Evolutionary conservation across 2,329 filamentous ascomycete genomes (phyloP).

Genomic region (Podosphaera xanthii): DNA sequence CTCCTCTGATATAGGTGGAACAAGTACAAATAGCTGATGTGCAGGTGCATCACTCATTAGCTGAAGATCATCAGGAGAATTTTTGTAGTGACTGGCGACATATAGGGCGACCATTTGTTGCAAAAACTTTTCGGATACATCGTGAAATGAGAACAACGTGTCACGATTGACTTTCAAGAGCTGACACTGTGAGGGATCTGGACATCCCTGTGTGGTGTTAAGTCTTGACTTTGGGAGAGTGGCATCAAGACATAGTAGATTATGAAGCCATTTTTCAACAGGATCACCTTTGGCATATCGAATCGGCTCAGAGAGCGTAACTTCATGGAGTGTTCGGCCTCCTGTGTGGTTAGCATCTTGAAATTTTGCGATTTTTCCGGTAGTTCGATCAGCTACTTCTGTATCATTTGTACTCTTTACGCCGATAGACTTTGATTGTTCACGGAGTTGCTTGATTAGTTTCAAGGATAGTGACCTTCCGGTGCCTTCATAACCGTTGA

Average conservation of each 20-base stretch:
- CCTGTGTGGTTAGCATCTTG: slow-evolving; percentile 33
- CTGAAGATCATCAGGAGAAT: slow-evolving; percentile 92
- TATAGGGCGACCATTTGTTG: slow-evolving; percentile 98
- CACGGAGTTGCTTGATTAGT: slow-evolving; percentile 85
- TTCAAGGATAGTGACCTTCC: slow-evolving; percentile 87
- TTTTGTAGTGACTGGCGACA: slow-evolving; percentile 94
- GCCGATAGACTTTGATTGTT: slow-evolving; percentile 54
- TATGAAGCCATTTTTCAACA: slow-evolving; percentile 94
- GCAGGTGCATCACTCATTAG: slow-evolving; percentile 95
- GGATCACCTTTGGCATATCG: slow-evolving; percentile 76
- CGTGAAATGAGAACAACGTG: slow-evolving; percentile 93
- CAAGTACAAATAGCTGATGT: slow-evolving; percentile 86
- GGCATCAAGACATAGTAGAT: slow-evolving; percentile 76
- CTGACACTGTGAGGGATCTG: slow-evolving; percentile 78
- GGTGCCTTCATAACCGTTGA: slow-evolving; percentile 96
- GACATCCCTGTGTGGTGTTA: slow-evolving; percentile 35
- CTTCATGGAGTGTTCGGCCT: slow-evolving; percentile 70
- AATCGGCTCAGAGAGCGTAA: slow-evolving; percentile 82
- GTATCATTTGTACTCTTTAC: slow-evolving; percentile 30
- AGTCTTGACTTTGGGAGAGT: slow-evolving; percentile 40
- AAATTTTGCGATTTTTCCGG: slow-evolving; percentile 47
- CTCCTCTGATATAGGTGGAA: slow-evolving; percentile 60
- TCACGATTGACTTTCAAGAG: slow-evolving; percentile 88
- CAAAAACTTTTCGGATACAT: slow-evolving; percentile 86
- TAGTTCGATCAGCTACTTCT: slow-evolving; percentile 54